A percentile compares a stretch with the other conserved stretches of the same genome.
Conservation (phyloP, 306 rosid species). For the Benincasa hispida region DNA sequence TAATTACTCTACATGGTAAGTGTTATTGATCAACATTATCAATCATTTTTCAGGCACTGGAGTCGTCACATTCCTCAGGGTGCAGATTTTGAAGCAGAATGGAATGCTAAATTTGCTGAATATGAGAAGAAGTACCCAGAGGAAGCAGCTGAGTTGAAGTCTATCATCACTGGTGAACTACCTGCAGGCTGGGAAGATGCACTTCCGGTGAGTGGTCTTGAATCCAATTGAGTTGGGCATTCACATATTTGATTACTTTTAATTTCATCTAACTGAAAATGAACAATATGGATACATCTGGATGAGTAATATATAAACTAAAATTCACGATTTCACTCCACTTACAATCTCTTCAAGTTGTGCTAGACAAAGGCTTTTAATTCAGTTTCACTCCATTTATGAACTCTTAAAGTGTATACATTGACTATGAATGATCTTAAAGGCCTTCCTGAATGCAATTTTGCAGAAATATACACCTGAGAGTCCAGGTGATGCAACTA, state of each 20-base stretch:
- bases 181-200: conserved; percentile 98
- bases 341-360: neutral
- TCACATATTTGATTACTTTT: neutral
- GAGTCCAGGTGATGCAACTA: conserved; percentile 86
- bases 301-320: neutral
- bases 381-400: neutral
- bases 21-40: conserved; percentile 13
- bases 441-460: conserved; percentile 16
- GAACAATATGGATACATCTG: neutral
- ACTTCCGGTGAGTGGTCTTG: conserved; percentile 63
- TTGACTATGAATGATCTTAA: neutral
- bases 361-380: neutral
- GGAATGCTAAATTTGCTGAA: conserved; percentile 84
- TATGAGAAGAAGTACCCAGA: conserved; percentile 84
- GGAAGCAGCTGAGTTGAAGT: conserved; percentile 70
- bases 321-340: neutral
- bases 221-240: neutral
- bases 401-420: neutral
- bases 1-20: conserved; percentile 1
- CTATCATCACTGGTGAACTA: conserved; percentile 53
- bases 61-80: conserved; percentile 76
- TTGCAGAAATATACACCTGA: conserved; percentile 89
- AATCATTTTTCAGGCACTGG: conserved; percentile 58
- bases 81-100: conserved; percentile 70
- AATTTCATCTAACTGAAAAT: neutral